phyloP scores from a whole-genome alignment of 148 eudicot species.

The Arbutus unedo region DNA sequence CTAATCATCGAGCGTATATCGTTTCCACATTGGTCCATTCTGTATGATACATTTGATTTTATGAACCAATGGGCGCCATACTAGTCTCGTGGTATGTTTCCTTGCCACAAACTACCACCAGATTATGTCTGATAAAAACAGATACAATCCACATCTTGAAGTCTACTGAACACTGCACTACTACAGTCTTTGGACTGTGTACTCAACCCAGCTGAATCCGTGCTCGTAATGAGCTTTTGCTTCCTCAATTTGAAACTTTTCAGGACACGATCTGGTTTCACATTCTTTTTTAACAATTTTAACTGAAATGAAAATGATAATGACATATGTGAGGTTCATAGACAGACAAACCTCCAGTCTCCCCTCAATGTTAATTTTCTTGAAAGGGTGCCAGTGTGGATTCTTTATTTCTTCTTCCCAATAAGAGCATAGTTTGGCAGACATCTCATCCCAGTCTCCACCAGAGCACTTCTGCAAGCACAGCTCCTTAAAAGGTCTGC shows the following conservation, averaged over 20 bases:
- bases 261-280: background rate
- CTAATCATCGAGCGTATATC: background rate
- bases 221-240: background rate
- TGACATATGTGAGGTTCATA: background rate
- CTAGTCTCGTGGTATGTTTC: background rate
- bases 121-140: background rate
- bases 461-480: slow-evolving; percentile 13
- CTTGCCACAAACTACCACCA: background rate
- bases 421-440: slow-evolving; percentile 22
- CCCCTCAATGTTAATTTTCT: slow-evolving; percentile 16
- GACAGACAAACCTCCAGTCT: slow-evolving; percentile 15
- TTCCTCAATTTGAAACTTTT: background rate
- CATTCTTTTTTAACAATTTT: background rate
- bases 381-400: slow-evolving; percentile 30
- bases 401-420: slow-evolving; percentile 28
- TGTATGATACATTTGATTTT: background rate
- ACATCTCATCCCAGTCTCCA: slow-evolving; percentile 20
- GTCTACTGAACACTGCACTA: background rate
- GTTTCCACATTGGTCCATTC: background rate
- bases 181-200: background rate
- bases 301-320: background rate
- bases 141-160: background rate
- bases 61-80: background rate
- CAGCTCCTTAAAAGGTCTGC: slow-evolving; percentile 19
- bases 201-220: background rate